These are phyloP conservation scores for Torulaspora delbrueckii DNA, from an alignment of 805 yeast genomes.

Conservation along the genomic window DNA sequence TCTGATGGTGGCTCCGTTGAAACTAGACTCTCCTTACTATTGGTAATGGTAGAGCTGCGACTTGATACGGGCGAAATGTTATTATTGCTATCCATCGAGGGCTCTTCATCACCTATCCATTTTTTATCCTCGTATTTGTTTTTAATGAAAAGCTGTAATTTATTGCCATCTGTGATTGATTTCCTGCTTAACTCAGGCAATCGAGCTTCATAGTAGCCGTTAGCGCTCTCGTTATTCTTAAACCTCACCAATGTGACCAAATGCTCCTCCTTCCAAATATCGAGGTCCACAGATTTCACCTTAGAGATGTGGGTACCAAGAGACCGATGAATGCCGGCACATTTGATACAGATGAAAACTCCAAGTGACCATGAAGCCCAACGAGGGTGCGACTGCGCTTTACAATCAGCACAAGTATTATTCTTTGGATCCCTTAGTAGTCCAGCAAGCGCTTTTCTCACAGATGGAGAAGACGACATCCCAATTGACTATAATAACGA, in stretches of 20 bases:
- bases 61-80: neutral
- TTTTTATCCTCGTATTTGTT: slow-evolving; percentile 88
- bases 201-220: slow-evolving; percentile 76
- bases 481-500: neutral
- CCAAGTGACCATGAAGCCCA: slow-evolving; percentile 99
- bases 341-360: slow-evolving; percentile 84
- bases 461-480: slow-evolving; percentile 41
- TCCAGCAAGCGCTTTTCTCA: slow-evolving; percentile 55
- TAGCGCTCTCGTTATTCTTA: slow-evolving; percentile 74
- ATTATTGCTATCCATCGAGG: neutral
- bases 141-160: slow-evolving; percentile 83
- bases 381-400: slow-evolving; percentile 81
- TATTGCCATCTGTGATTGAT: slow-evolving; percentile 76
- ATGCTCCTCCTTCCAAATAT: slow-evolving; percentile 95
- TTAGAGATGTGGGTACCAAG: slow-evolving; percentile 94
- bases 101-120: slow-evolving; percentile 51
- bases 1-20: slow-evolving; percentile 2
- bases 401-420: slow-evolving; percentile 86
- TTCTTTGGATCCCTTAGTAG: slow-evolving; percentile 75
- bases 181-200: slow-evolving; percentile 32
- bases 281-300: slow-evolving; percentile 91
- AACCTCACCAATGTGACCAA: slow-evolving; percentile 73
- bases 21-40: slow-evolving; percentile 12
- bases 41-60: slow-evolving; percentile 12
- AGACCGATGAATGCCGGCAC: slow-evolving; percentile 93